Evolutionary conservation across 1,139 yeast genomes (phyloP).

Genomic region (Komagataea norvegica): DNA sequence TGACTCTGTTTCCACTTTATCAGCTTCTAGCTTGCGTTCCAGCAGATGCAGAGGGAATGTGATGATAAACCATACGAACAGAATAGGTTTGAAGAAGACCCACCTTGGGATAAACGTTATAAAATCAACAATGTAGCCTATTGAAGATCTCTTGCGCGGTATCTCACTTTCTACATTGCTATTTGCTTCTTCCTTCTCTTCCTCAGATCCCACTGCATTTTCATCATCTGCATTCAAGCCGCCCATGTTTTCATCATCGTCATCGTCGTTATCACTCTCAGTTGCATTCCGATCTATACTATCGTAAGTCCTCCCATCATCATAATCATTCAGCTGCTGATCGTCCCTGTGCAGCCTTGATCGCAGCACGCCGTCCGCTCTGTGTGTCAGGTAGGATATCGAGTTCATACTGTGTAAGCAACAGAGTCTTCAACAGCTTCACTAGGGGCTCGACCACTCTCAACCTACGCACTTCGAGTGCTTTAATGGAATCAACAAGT

Average conservation of each 20-base stretch:
- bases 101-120: conserved; percentile 40
- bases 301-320: too few relatives aligned
- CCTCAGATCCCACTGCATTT: neutral
- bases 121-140: conserved; percentile 17
- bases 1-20: neutral
- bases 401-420: conserved; percentile 34
- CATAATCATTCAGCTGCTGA: too few relatives aligned
- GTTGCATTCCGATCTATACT: too few relatives aligned
- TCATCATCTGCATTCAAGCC: neutral
- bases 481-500: neutral
- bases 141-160: neutral
- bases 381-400: conserved; percentile 32
- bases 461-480: too few relatives aligned
- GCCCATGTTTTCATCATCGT: neutral
- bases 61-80: conserved; percentile 39
- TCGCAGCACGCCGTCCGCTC: conserved; percentile 29
- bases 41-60: conserved; percentile 47
- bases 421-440: too few relatives aligned
- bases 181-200: conserved; percentile 8
- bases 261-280: neutral
- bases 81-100: conserved; percentile 41
- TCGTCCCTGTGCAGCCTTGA: conserved; percentile 4
- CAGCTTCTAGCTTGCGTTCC: conserved; percentile 22
- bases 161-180: too few relatives aligned
- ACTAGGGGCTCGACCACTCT: too few relatives aligned